Base-by-base conservation (phyloP, 2,329 filamentous ascomycete species). In the Cercospora sp. region DNA sequence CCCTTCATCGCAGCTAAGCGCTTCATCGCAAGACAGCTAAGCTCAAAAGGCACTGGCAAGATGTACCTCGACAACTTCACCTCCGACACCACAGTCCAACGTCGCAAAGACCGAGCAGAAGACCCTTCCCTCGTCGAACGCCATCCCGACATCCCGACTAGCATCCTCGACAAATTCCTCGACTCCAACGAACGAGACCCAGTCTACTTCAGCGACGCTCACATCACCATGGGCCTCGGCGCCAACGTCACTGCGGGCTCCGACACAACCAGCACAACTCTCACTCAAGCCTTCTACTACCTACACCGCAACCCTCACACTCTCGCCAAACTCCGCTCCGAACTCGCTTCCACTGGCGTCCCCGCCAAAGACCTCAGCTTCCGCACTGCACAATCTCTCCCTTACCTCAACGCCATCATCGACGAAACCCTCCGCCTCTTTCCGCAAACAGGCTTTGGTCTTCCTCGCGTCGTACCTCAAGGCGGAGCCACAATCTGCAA, bases 111-210 rank as follows among this genome's bases (percentile, higher is more conserved):
- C 31, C 62, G 66, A 16, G 57, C 57, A 12, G 42, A 58, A 10
- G 61, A 64, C 12, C 33, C 36, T 5, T 23, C 48, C 7, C 45
- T 60, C 28, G 42, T 30, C 12, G n/a, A 65, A 31, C 26, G 18
- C 26, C 9, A 31, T 12, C 23, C 36, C 18, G 45, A 23, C 23
- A 33, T 30, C 6, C 53, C 66, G 0, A 62, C 63, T n/a, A 61
- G 55, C 66, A 81, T 82, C 3, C 74, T 82, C 9, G 73, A 72
- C 6, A 79, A 80, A 51, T 72, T 81, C 5, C 73, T 79, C 45
- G 74, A 75, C 3, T 76, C 78, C 7, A 75, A 79, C 39, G 77
- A 77, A 36, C 74, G 77, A 63, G 80, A 80, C 60, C 77, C 79
- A 0, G 51, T 70, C 12, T 74, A 79, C 13, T 79, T 82, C 65